Conservation (phyloP, 495 filamentous ascomycete genomes). For the Thozetella sp. region DNA sequence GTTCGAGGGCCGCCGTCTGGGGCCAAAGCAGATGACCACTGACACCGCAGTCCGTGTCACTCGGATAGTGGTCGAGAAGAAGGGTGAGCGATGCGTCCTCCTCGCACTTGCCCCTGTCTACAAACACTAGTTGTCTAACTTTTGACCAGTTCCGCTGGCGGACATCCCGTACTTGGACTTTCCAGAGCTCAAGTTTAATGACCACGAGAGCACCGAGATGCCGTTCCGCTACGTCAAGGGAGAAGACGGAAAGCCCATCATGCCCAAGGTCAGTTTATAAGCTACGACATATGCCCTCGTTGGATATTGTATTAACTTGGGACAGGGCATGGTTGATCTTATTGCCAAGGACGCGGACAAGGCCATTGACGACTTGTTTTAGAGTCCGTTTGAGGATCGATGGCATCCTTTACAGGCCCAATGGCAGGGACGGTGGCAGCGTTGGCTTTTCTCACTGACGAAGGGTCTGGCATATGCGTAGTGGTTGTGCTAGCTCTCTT, state of each 20-base stretch:
- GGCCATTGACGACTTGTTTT: slow-evolving; percentile 84
- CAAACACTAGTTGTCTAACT: background rate
- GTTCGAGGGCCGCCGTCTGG: slow-evolving; percentile 83
- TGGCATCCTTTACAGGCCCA: too few species aligned
- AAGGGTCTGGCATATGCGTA: too few species aligned
- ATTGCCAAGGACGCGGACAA: slow-evolving; percentile 96
- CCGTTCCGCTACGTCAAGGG: slow-evolving; percentile 92
- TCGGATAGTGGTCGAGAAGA: slow-evolving; percentile 81
- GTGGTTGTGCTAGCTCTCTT: too few species aligned
- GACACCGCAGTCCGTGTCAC: slow-evolving; percentile 96
- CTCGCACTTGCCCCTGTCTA: background rate
- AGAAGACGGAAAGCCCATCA: slow-evolving; percentile 73
- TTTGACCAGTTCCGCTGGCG: slow-evolving; percentile 63
- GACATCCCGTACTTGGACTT: slow-evolving; percentile 81
- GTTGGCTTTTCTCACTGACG: too few species aligned
- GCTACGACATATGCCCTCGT: too few species aligned
- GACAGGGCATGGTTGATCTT: slow-evolving; percentile 88
- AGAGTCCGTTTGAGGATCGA: slow-evolving; percentile 16
- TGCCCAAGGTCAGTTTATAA: slow-evolving; percentile 75
- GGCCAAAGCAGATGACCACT: slow-evolving; percentile 96
- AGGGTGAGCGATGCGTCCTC: slow-evolving; percentile 49
- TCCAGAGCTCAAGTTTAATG: slow-evolving; percentile 85
- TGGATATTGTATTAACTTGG: slow-evolving; percentile 3
- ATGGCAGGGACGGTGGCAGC: background rate
- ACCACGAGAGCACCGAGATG: slow-evolving; percentile 94